These are phyloP conservation scores for Aphanomyces cochlioides DNA, from an alignment of 352 stramenopile genomes.

Conservation along the genomic window DNA sequence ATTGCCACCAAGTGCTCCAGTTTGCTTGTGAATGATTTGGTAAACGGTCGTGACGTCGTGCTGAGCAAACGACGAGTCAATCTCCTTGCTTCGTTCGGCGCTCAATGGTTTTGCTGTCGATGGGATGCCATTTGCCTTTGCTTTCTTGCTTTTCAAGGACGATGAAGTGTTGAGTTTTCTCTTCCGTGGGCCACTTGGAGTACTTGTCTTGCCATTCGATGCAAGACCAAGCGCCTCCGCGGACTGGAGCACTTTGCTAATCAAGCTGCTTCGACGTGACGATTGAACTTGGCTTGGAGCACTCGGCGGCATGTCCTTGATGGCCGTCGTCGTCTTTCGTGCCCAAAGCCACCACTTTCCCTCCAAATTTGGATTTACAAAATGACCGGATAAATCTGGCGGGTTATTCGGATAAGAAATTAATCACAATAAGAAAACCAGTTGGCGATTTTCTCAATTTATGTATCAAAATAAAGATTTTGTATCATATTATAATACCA, in stretches of 20 bases:
- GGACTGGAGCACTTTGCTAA: background rate
- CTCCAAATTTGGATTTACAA: constrained; percentile 24
- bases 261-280: background rate
- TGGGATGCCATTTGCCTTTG: constrained; percentile 34
- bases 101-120: constrained; percentile 72
- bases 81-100: constrained; percentile 49
- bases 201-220: background rate
- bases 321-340: background rate
- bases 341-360: constrained; percentile 10
- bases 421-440: no score
- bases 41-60: constrained; percentile 87
- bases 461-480: no score
- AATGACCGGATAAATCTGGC: background rate
- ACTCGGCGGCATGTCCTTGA: background rate
- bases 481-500: no score
- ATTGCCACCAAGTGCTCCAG: constrained; percentile 92
- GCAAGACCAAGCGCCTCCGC: background rate
- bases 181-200: background rate
- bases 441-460: no score
- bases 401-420: background rate
- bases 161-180: background rate
- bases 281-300: background rate
- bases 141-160: constrained; percentile 7
- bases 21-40: constrained; percentile 91
- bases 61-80: constrained; percentile 73